phyloP scores from a whole-genome alignment of 2,329 filamentous ascomycete species.

The Ciborinia camelliae region DNA sequence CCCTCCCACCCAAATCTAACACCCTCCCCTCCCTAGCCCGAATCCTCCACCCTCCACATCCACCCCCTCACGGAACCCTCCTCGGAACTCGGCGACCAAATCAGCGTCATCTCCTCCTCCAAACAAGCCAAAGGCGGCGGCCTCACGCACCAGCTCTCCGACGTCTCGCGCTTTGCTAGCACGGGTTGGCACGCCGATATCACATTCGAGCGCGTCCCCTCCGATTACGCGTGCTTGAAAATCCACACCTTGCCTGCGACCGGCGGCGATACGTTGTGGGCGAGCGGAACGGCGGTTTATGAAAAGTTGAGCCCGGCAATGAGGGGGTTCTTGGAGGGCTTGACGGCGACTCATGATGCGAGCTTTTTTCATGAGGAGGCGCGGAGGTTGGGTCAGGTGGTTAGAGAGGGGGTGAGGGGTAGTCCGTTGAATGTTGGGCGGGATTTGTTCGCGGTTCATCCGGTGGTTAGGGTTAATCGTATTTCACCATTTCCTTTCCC shows the following conservation, averaged over 20 bases:
- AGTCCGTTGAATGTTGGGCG: slow-evolving; percentile 36
- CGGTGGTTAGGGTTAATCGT: slow-evolving; percentile 57
- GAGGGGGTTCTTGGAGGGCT: slow-evolving; percentile 46
- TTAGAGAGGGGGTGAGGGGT: slow-evolving; percentile 45
- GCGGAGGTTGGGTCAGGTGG: slow-evolving; percentile 42
- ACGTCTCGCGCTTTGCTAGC: slow-evolving; percentile 49
- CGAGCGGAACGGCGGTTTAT: slow-evolving; percentile 51
- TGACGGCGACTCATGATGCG: slow-evolving; percentile 50
- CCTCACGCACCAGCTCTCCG: slow-evolving; percentile 49
- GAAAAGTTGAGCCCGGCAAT: slow-evolving; percentile 51
- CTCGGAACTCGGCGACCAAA: slow-evolving; percentile 52
- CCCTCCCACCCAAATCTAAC: not conserved
- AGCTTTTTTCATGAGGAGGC: slow-evolving; percentile 51
- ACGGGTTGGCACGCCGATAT: slow-evolving; percentile 53
- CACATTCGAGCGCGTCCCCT: slow-evolving; percentile 51
- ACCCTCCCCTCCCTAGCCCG: slow-evolving; percentile 17
- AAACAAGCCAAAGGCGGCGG: slow-evolving; percentile 26
- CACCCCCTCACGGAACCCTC: slow-evolving; percentile 51
- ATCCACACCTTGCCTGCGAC: slow-evolving; percentile 47
- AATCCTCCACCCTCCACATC: slow-evolving; percentile 50
- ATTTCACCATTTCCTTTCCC: slow-evolving; percentile 1
- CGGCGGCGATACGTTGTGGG: slow-evolving; percentile 50
- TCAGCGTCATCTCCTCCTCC: slow-evolving; percentile 54
- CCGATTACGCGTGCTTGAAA: slow-evolving; percentile 53
- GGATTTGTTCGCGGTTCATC: slow-evolving; percentile 38